Evolutionary conservation across 2,329 filamentous ascomycete species (phyloP).

Genomic region (Pseudogymnoascus sp.): DNA sequence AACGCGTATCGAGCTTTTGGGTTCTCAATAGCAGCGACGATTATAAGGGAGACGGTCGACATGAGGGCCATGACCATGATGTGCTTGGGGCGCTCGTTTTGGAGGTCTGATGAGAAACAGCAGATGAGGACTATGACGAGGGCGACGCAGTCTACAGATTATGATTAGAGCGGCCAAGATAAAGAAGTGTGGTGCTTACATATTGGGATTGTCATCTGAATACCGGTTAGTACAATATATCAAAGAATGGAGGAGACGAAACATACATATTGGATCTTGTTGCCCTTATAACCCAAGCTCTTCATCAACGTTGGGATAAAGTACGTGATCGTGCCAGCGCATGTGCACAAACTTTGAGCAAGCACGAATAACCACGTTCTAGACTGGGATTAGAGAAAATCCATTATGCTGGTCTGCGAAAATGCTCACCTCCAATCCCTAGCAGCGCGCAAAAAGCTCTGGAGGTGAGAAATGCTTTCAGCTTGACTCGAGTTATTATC

Average conservation of each 20-base stretch:
- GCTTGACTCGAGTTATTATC: constrained; percentile 7
- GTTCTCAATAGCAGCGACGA: constrained; percentile 12
- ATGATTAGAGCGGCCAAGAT: not conserved
- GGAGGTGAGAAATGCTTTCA: not conserved
- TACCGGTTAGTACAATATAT: not conserved
- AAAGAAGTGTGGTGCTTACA: not conserved
- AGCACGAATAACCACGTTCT: constrained; percentile 9
- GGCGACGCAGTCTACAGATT: constrained; percentile 11
- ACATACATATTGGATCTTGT: constrained; percentile 9
- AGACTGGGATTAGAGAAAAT: not conserved
- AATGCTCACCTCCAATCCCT: constrained; percentile 10
- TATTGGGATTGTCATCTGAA: constrained; percentile 10
- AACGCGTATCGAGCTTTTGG: constrained; percentile 14
- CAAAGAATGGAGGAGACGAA: not conserved
- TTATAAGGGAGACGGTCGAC: constrained; percentile 14
- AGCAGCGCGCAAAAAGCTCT: not conserved
- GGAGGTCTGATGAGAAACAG: constrained; percentile 14
- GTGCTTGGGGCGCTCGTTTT: constrained; percentile 15
- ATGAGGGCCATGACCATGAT: constrained; percentile 15
- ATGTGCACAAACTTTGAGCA: constrained; percentile 10
- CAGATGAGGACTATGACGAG: constrained; percentile 15
- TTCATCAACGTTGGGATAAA: constrained; percentile 10
- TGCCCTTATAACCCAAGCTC: constrained; percentile 6
- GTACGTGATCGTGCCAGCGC: constrained; percentile 10
- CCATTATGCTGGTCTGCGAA: not conserved